Evolutionary conservation across 768 basidiomycete species (phyloP).

Genomic region (Psilocybe azurescens): DNA sequence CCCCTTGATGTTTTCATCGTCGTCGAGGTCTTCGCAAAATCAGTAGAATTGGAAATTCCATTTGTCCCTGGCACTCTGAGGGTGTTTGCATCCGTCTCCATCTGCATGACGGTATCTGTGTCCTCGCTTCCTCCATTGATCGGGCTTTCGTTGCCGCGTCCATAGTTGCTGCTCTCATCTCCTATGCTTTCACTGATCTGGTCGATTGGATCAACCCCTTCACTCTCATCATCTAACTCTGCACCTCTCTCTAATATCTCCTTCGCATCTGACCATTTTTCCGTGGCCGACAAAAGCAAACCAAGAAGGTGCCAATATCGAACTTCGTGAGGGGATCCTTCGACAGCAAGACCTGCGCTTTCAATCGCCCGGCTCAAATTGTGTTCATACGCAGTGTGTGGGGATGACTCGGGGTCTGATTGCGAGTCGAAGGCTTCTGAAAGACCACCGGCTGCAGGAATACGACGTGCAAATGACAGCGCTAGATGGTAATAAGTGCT

Average conservation of each 20-base stretch:
- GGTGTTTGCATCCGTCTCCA: constrained; percentile 3
- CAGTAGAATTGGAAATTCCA: background rate
- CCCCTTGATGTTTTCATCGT: background rate
- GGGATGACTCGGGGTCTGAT: background rate
- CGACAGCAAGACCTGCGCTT: constrained; percentile 74
- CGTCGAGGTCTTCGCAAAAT: background rate
- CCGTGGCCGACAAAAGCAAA: constrained; percentile 75
- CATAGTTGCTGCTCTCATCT: constrained; percentile 9
- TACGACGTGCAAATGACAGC: constrained; percentile 62
- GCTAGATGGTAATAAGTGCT: constrained; percentile 83
- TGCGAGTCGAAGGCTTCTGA: background rate
- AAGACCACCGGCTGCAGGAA: constrained; percentile 7
- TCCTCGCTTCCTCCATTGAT: constrained; percentile 10
- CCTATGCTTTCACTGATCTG: constrained; percentile 7
- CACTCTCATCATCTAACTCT: constrained; percentile 27
- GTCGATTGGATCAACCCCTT: constrained; percentile 15
- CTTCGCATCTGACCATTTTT: constrained; percentile 79
- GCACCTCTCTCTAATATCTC: constrained; percentile 83
- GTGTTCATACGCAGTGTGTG: constrained; percentile 3
- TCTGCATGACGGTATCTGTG: constrained; percentile 12
- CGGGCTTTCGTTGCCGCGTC: constrained; percentile 1
- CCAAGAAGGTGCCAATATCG: constrained; percentile 94
- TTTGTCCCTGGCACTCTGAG: constrained; percentile 8
- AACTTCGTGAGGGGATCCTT: constrained; percentile 63
- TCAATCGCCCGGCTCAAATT: constrained; percentile 54